Conservation (phyloP, 2,329 filamentous ascomycete genomes). For the Monascus ruber region DNA sequence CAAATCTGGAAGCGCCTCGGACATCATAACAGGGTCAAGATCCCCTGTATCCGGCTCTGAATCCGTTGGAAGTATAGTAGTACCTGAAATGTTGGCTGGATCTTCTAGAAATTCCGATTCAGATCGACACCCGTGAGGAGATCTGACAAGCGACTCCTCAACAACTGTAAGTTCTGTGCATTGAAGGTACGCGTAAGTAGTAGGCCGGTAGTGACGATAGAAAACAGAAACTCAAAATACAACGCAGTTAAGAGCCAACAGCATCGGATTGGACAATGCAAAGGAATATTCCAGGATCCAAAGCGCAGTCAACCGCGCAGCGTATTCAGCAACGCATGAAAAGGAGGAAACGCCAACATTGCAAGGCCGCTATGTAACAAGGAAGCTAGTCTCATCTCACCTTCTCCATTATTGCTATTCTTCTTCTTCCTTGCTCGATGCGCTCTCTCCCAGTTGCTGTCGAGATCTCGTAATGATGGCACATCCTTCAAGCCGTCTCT, state of each 20-base stretch:
- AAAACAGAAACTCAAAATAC: too few relatives aligned
- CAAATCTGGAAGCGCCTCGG: conserved; percentile 29
- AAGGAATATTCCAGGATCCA: too few relatives aligned
- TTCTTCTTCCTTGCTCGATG: conserved; percentile 3
- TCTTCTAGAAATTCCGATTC: conserved; percentile 13
- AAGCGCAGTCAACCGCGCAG: too few relatives aligned
- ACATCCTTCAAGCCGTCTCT: neutral
- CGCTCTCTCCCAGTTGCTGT: neutral
- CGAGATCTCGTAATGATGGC: neutral
- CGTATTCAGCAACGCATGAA: too few relatives aligned
- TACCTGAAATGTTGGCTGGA: conserved; percentile 22
- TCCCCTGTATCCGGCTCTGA: conserved; percentile 16
- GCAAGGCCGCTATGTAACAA: neutral
- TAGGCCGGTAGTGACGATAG: too few relatives aligned
- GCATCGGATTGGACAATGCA: too few relatives aligned
- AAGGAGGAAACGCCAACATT: too few relatives aligned
- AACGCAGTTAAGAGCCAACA: too few relatives aligned
- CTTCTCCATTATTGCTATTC: neutral
- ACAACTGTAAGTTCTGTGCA: conserved; percentile 9
- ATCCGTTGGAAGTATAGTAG: conserved; percentile 20
- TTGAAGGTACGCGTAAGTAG: neutral
- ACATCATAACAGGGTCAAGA: conserved; percentile 24
- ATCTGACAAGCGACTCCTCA: conserved; percentile 10
- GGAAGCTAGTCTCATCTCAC: neutral
- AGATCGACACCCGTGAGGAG: conserved; percentile 9